Evolutionary conservation across 176 grass and related monocot species (phyloP).

Genomic region (Oryza meyeriana): DNA sequence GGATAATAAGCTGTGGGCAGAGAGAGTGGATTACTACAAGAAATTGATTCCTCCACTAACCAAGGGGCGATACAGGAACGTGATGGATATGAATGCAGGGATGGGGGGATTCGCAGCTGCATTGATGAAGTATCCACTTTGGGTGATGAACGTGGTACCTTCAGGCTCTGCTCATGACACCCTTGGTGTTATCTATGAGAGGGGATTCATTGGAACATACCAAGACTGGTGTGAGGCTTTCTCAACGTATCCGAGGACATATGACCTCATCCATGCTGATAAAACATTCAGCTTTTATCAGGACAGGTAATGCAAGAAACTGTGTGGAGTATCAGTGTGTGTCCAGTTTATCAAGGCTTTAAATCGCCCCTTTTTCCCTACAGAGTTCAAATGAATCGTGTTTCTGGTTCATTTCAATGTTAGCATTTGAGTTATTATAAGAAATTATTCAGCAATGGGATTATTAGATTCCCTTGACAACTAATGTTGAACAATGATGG

Average conservation of each 20-base stretch:
- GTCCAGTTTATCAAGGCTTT: too few species aligned
- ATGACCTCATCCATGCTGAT: constrained; percentile 80
- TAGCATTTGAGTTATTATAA: background rate
- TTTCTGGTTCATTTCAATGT: background rate
- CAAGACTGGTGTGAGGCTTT: constrained; percentile 94
- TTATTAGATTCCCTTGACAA: background rate
- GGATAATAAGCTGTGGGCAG: constrained; percentile 65
- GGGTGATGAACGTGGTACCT: constrained; percentile 85
- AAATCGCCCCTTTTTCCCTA: background rate
- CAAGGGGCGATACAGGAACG: constrained; percentile 67
- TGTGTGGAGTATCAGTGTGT: background rate
- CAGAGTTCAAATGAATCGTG: background rate
- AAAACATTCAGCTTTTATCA: constrained; percentile 62
- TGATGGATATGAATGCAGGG: constrained; percentile 80
- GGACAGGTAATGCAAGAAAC: constrained; percentile 45
- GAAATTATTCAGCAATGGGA: background rate
- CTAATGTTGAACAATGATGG: background rate
- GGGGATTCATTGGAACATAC: constrained; percentile 74
- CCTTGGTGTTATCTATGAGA: constrained; percentile 70
- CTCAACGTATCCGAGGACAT: constrained; percentile 86
- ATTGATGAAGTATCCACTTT: constrained; percentile 59
- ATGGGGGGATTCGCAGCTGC: constrained; percentile 60
- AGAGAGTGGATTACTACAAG: constrained; percentile 60
- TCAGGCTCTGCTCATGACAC: constrained; percentile 31
- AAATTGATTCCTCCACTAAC: constrained; percentile 62